phyloP scores from a whole-genome alignment of 805 yeast genomes.

The Brettanomyces naardenensis region DNA sequence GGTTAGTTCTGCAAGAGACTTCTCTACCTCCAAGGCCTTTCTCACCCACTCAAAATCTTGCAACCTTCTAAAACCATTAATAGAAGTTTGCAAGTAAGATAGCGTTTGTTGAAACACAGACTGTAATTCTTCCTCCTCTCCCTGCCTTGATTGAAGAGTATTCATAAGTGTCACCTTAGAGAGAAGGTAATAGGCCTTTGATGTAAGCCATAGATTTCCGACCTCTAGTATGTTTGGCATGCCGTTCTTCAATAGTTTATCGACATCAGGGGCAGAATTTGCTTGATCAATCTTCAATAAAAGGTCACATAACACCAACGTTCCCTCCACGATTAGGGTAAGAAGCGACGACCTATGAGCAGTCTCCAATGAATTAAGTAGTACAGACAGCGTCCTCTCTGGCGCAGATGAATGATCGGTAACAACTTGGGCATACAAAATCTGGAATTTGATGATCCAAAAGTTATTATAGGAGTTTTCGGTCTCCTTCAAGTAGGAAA shows the following conservation, averaged over 20 bases:
- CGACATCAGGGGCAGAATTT: conserved; percentile 30
- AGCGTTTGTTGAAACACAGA: neutral
- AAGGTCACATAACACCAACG: conserved; percentile 37
- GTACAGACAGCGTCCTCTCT: conserved; percentile 40
- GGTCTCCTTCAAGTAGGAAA: conserved; percentile 15
- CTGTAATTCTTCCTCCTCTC: conserved; percentile 17
- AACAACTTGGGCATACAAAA: conserved; percentile 39
- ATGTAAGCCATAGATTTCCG: conserved; percentile 30
- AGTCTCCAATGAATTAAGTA: conserved; percentile 40
- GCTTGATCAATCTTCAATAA: conserved; percentile 30
- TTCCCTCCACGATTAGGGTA: conserved; percentile 37
- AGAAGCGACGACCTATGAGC: conserved; percentile 40
- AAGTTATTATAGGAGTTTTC: conserved; percentile 28
- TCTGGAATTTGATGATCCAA: conserved; percentile 38
- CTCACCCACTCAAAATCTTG: conserved; percentile 31
- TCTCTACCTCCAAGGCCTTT: conserved; percentile 33
- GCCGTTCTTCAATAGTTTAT: conserved; percentile 29
- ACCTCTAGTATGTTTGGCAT: conserved; percentile 39
- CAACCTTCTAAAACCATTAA: conserved; percentile 35
- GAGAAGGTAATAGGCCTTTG: conserved; percentile 29
- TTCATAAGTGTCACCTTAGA: conserved; percentile 16
- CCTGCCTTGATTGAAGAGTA: too few relatives aligned
- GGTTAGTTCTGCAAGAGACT: conserved; percentile 24
- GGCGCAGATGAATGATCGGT: conserved; percentile 32
- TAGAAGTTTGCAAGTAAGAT: conserved; percentile 28